phyloP scores from a whole-genome alignment of 495 filamentous ascomycete species.

The Daldinia bambusicola region DNA sequence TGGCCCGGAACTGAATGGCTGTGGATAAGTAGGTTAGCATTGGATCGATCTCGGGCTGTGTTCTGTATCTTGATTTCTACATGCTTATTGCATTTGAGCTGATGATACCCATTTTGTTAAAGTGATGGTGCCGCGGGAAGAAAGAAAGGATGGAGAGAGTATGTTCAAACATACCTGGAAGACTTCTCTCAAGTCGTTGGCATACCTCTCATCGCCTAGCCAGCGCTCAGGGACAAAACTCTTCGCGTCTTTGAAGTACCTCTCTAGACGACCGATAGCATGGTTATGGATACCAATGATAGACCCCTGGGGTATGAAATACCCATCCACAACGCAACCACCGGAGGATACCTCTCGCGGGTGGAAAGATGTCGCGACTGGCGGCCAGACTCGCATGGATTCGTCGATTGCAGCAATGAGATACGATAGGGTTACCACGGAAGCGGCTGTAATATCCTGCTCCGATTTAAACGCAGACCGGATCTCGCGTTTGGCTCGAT shows the following conservation, averaged over 20 bases:
- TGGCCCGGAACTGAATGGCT: constrained; percentile 61
- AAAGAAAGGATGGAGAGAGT: neutral
- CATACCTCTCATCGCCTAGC: constrained; percentile 51
- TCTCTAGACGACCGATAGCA: constrained; percentile 28
- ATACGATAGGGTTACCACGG: constrained; percentile 59
- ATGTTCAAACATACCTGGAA: constrained; percentile 29
- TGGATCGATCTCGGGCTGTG: neutral
- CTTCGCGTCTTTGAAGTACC: constrained; percentile 53
- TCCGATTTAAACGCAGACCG: constrained; percentile 55
- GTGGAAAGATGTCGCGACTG: constrained; percentile 54
- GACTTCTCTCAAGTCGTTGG: constrained; percentile 51
- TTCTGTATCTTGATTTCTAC: neutral
- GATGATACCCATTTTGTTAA: neutral
- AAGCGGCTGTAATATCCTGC: constrained; percentile 59
- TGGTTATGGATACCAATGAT: constrained; percentile 38
- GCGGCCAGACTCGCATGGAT: constrained; percentile 65
- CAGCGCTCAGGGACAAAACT: constrained; percentile 60
- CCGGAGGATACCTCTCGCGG: constrained; percentile 51
- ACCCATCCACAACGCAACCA: constrained; percentile 54
- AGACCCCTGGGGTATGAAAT: constrained; percentile 47
- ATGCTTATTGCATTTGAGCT: neutral
- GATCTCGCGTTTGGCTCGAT: constrained; percentile 60
- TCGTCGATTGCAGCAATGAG: constrained; percentile 67
- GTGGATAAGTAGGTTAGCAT: constrained; percentile 27
- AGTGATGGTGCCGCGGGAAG: neutral